phyloP scores from a whole-genome alignment of 2,329 filamentous ascomycete species.

The Epichloe aotearoae region DNA sequence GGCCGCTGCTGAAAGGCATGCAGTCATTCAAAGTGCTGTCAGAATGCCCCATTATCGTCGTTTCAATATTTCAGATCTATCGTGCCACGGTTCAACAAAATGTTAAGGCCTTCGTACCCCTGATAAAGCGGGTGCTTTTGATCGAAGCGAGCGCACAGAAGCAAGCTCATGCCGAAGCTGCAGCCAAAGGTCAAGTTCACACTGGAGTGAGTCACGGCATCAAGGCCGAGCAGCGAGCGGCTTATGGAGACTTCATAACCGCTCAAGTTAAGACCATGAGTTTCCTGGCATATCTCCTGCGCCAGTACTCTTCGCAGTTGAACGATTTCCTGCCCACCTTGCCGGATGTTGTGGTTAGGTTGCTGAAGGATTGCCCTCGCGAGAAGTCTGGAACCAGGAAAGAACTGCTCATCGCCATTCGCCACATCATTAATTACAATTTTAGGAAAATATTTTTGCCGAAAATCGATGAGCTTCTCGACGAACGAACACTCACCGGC shows the following conservation, averaged over 20 bases:
- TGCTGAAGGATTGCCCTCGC: constrained; percentile 85
- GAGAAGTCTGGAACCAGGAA: constrained; percentile 92
- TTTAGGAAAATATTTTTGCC: constrained; percentile 88
- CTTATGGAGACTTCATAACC: constrained; percentile 95
- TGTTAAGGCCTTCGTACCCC: constrained; percentile 81
- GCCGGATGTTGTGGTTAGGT: constrained; percentile 77
- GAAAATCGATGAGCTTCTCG: constrained; percentile 89
- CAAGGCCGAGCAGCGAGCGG: constrained; percentile 60
- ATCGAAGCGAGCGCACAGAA: constrained; percentile 88
- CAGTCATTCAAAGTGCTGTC: constrained; percentile 97
- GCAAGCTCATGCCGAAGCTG: constrained; percentile 78
- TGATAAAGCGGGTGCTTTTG: constrained; percentile 81
- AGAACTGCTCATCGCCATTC: constrained; percentile 87
- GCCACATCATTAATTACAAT: constrained; percentile 99
- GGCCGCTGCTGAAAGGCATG: constrained; percentile 82
- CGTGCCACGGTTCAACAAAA: constrained; percentile 66
- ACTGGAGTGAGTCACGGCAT: constrained; percentile 89
- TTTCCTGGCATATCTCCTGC: constrained; percentile 83
- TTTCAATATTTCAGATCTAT: constrained; percentile 94
- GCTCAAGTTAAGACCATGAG: constrained; percentile 99
- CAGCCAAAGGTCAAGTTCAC: constrained; percentile 66
- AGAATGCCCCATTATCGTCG: constrained; percentile 96
- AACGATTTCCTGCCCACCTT: constrained; percentile 77
- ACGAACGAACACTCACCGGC: constrained; percentile 86
- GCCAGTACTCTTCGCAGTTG: constrained; percentile 77